These are phyloP conservation scores for Ploettnerulaceae sp. DNA, from an alignment of 2,329 filamentous ascomycete species.

Conservation along the genomic window DNA sequence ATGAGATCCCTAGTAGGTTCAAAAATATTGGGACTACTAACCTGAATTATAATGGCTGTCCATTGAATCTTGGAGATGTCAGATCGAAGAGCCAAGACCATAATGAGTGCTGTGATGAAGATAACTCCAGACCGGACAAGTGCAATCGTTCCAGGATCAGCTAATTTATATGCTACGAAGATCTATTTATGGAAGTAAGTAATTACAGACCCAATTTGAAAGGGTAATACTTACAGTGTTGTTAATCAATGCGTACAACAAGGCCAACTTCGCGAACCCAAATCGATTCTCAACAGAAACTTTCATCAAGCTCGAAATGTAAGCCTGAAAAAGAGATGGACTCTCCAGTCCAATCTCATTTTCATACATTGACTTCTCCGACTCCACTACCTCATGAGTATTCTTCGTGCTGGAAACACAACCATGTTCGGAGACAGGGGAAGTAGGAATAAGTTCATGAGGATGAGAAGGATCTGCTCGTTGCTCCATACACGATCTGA, in stretches of 20 bases:
- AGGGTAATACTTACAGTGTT: slow-evolving; percentile 27
- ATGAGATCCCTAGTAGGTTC: not conserved
- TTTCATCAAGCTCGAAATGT: slow-evolving; percentile 18
- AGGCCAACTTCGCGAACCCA: slow-evolving; percentile 33
- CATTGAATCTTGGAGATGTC: slow-evolving; percentile 33
- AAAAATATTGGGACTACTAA: slow-evolving; percentile 1
- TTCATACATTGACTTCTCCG: not conserved
- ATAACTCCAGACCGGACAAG: slow-evolving; percentile 34
- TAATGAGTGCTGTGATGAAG: slow-evolving; percentile 33
- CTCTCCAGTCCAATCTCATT: not conserved
- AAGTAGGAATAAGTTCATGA: slow-evolving; percentile 11
- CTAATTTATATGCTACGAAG: slow-evolving; percentile 33
- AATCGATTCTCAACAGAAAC: slow-evolving; percentile 32
- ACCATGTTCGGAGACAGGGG: slow-evolving; percentile 12
- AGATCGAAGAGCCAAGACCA: slow-evolving; percentile 28
- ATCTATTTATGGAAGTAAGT: slow-evolving; percentile 25
- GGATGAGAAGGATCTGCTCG: not conserved
- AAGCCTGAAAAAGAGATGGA: not conserved
- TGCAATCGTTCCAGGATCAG: slow-evolving; percentile 35
- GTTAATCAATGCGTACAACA: slow-evolving; percentile 36
- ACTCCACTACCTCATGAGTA: not conserved
- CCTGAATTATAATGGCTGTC: slow-evolving; percentile 34
- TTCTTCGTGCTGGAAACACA: too few relatives aligned
- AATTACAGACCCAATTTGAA: not conserved
- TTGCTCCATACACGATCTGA: slow-evolving; percentile 28